Percentiles rank a stretch among this genome's conserved stretches.
phyloP scores from a whole-genome alignment of 768 basidiomycete species.

The Trametes cinnabarina region DNA sequence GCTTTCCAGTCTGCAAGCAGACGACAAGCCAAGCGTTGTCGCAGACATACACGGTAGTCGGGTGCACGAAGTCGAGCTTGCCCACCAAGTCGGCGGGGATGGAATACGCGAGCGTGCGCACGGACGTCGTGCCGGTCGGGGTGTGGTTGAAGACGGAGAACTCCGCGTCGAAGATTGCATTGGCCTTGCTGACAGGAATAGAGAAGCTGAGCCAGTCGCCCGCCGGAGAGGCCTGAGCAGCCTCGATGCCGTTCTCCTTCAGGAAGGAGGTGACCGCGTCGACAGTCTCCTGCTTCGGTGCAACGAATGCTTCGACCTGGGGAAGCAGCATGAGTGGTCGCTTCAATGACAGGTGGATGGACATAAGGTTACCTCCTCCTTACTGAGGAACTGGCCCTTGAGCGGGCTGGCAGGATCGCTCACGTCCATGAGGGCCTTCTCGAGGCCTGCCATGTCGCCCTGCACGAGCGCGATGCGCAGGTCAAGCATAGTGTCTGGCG shows the following conservation, averaged over 20 bases:
- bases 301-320: constrained; percentile 30
- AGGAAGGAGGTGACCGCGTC: constrained; percentile 30
- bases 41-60: constrained; percentile 17
- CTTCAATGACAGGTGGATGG: no score
- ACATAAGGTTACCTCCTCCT: constrained; percentile 35
- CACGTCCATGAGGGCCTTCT: constrained; percentile 37
- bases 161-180: constrained; percentile 34
- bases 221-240: constrained; percentile 26
- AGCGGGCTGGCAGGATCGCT: constrained; percentile 37
- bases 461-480: constrained; percentile 40
- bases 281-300: constrained; percentile 27
- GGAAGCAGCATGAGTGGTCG: neutral
- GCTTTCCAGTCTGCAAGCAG: no score
- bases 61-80: constrained; percentile 34
- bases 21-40: no score
- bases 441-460: constrained; percentile 36
- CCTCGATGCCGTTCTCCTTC: constrained; percentile 27
- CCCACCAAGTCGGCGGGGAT: constrained; percentile 33
- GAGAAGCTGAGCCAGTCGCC: constrained; percentile 37
- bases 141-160: constrained; percentile 35
- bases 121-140: constrained; percentile 27
- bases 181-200: constrained; percentile 35
- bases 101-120: constrained; percentile 39
- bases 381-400: constrained; percentile 38
- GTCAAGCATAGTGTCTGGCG: constrained; percentile 32